Base-by-base conservation (phyloP, 2,329 filamentous ascomycete species). In the Phaeoacremonium minimum region DNA sequence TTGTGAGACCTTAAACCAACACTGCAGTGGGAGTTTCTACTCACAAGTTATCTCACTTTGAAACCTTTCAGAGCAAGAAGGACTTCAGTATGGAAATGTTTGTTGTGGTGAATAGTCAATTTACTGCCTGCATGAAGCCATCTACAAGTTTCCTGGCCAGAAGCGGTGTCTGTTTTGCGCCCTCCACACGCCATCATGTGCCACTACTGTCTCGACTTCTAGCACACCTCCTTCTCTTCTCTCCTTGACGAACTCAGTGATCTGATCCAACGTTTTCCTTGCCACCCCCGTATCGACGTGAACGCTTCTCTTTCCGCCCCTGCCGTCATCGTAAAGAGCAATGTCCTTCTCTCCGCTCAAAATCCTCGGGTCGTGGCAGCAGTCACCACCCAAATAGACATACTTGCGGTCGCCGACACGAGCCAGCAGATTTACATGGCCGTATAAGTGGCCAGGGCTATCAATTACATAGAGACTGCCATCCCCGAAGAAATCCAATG, bases 11-110 rank as follows among this genome's bases (percentile, higher is more conserved):
- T 59, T 34, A 53, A 58, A 50, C 73, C 71, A 60, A n/a, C n/a
- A n/a, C n/a, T n/a, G n/a, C n/a, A n/a, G n/a, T n/a, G n/a, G n/a
- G n/a, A n/a, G n/a, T n/a, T n/a, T n/a, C n/a, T n/a, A n/a, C n/a
- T n/a, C n/a, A n/a, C n/a, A n/a, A n/a, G n/a, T n/a, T n/a, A n/a
- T n/a, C n/a, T n/a, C n/a, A n/a, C n/a, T n/a, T n/a, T n/a, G n/a
- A n/a, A n/a, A n/a, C n/a, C n/a, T n/a, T n/a, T n/a, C n/a, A 75
- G 71, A 38, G 71, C 70, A 7, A 71, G 62, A 32, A 75, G 56
- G 15, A 74, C 53, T 51, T 75, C 71, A 6, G 74, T 64, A 2
- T 63, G 57, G 14, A 38, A 30, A n/a, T n/a, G n/a, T n/a, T n/a
- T n/a, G n/a, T n/a, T n/a, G n/a, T n/a, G n/a, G n/a, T n/a, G n/a